Evolutionary conservation across 106 monocot species (phyloP), one percentile per base, ranked within the genome.

Genomic region (Hemerocallis citrina): DNA sequence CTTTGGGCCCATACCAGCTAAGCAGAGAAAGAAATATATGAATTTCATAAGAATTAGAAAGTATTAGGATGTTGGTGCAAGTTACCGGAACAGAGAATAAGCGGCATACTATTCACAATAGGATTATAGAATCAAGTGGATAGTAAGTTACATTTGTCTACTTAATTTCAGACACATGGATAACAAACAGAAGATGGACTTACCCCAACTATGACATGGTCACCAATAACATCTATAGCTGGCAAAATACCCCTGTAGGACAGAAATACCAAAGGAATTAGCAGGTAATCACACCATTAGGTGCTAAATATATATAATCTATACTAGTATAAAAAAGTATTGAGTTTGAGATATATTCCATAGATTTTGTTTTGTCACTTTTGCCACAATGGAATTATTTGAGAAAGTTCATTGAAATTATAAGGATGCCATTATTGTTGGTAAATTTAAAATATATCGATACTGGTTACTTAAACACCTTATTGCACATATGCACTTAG

Each of bases 201-300:
- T 74, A 92, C 92, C 78, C 84, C 92, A 48, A 84, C 84, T 30
- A 92, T 39, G 14, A 48, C 68, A 54, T 75, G 47, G 31, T 72
- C 55, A 7, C 84, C 62, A 20, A 88, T 63, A 14, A 88, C 51
- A 84, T 92, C 92, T 39, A 87, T 63, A 38, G 92, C 92, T 33
- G 88, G 75, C 65, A 92, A 81, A 61, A 92, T 84, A 54, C 92
- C 92, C 31, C 84, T 92, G 84, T 54, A 71, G 52, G 1, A 31
- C 15, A 31, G 31, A 20, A 38, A 36, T 31, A 43, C 7, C 39
- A 62, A 64, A 50, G 71, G 50, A 68, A 61, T 65, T n/a, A 29
- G 35, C 17, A 72, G 20, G 13, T 17, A 62, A 62, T 44, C 14
- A 31, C 38, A 23, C 41, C 17, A 30, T n/a, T n/a, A n/a, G n/a